phyloP scores from a whole-genome alignment of 2,329 filamentous ascomycete genomes.

The Diaporthe batatas region DNA sequence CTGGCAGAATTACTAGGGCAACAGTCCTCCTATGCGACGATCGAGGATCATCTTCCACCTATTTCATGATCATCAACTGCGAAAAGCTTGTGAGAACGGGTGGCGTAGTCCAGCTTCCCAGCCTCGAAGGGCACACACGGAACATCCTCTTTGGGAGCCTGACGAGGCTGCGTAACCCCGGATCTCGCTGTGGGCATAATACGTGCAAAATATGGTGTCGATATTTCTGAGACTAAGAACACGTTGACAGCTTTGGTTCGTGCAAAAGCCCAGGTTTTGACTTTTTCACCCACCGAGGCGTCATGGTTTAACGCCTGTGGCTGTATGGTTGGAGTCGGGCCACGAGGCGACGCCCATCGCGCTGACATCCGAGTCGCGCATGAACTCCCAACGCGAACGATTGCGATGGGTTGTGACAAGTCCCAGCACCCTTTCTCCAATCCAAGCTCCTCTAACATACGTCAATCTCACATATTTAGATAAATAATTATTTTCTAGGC shows the following conservation, averaged over 20 bases:
- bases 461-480: background rate
- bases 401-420: background rate
- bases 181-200: too few relatives aligned
- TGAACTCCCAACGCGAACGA: background rate
- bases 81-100: too few relatives aligned
- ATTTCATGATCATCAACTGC: background rate
- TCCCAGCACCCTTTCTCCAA: too few relatives aligned
- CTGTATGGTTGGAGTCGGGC: background rate
- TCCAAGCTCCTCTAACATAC: background rate
- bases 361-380: background rate
- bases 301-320: background rate
- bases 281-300: too few relatives aligned
- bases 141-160: too few relatives aligned
- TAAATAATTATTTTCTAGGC: background rate
- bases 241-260: too few relatives aligned
- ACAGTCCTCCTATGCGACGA: background rate
- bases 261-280: background rate
- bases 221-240: background rate
- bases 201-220: too few relatives aligned
- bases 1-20: accelerated
- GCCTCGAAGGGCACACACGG: background rate
- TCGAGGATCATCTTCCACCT: background rate
- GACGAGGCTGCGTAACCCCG: conserved; percentile 11
- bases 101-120: too few relatives aligned
- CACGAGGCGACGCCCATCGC: too few relatives aligned